Evolutionary conservation across 2,329 filamentous ascomycete species (phyloP), one percentile per base, ranked within the genome.

Genomic region (Cytospora piceae): DNA sequence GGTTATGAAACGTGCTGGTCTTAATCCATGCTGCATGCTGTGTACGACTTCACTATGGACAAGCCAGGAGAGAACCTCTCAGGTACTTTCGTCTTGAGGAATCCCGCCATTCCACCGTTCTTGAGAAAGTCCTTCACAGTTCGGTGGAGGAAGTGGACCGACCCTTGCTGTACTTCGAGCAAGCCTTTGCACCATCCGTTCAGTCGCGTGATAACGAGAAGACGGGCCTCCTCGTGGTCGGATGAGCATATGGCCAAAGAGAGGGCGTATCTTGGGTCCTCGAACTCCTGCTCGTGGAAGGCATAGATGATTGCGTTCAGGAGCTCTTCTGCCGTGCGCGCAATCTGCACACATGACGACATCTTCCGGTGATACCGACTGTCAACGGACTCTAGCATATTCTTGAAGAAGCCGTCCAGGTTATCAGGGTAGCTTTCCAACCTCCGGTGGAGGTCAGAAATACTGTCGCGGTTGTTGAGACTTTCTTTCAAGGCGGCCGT

Each of bases 361-460:
- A 22, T 58, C 56, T 58, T 58, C 24, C n/a, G 31, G 11, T 58
- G 56, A 31, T 58, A 49, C 5, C 34, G 17, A 20, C 24, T 24
- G 34, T 58, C 56, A 31, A 58, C 56, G 5, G 24, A 27, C 15
- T 49, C 37, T 12, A 58, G 27, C 29, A 58, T 58, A 7, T 58
- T 20, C 27, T 24, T 42, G 37, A 58, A 58, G 9, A 58, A 58
- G 34, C 20, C 7, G 20, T 17, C 22, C 14, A 58, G 42, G 24
- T 58, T 34, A 17, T 24, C 15, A 5, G 56, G 56, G 37, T 37
- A 46, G n/a, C 9, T 17, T 20, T 58, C 56, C 14, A 58, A 32
- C 27, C 56, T 58, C 56, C 42, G n/a, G 15, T 37, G 42, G 17
- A 58, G n/a, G 12, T 58, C 56, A 2, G 42, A 22, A 24, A 42